A percentile compares a stretch with the other conserved stretches of the same genome.
Conservation (phyloP, 768 basidiomycete genomes). For the Xanthoconium purpureum region DNA sequence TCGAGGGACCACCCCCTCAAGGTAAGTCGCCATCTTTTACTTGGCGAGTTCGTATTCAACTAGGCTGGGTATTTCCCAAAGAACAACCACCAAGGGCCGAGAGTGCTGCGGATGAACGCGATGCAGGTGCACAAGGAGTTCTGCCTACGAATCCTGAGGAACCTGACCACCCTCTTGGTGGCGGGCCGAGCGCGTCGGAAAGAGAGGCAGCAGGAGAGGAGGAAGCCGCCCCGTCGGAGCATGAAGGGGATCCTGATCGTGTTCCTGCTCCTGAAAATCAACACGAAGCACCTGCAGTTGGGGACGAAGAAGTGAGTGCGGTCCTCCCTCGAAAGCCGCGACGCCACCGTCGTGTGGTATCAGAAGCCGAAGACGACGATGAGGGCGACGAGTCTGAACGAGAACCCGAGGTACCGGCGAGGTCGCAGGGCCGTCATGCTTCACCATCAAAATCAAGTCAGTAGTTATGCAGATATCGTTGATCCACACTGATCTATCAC, state of each 20-base stretch:
- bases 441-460: slow-evolving; percentile 8
- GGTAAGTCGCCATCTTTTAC: not conserved
- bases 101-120: not conserved
- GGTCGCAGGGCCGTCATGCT: not conserved
- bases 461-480: not conserved
- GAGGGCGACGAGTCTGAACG: slow-evolving; percentile 1
- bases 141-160: not conserved
- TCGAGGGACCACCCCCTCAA: not conserved
- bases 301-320: slow-evolving; percentile 7
- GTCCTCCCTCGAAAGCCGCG: not conserved
- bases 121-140: not conserved
- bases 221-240: not conserved
- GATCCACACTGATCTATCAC: not conserved
- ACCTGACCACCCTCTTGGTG: not conserved
- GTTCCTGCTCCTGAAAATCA: not conserved
- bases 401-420: not conserved
- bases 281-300: not conserved
- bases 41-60: not conserved
- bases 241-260: not conserved
- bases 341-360: slow-evolving; percentile 4
- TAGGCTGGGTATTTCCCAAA: not conserved
- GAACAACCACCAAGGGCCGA: not conserved
- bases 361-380: slow-evolving; percentile 7
- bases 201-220: not conserved
- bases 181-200: not conserved